Conservation (phyloP, 495 filamentous ascomycete genomes). For the Xanthoparmelia taractica region DNA sequence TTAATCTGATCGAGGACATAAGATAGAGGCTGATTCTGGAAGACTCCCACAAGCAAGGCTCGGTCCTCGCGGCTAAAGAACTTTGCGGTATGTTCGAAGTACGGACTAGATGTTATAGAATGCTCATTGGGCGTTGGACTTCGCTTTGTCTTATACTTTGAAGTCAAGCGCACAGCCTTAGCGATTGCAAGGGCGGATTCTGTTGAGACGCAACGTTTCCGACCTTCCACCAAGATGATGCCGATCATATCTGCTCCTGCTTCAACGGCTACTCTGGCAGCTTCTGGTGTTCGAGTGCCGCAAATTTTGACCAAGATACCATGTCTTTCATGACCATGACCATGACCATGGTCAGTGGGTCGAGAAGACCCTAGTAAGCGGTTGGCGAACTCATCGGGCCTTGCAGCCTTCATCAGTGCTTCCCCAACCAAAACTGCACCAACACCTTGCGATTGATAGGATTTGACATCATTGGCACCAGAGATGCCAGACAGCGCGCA, state of each 20-base stretch:
- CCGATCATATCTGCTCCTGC: slow-evolving; percentile 88
- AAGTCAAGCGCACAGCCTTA: slow-evolving; percentile 57
- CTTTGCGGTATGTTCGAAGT: slow-evolving; percentile 52
- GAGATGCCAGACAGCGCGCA: slow-evolving; percentile 93
- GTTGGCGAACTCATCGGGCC: slow-evolving; percentile 72
- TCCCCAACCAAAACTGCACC: slow-evolving; percentile 92
- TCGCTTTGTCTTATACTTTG: slow-evolving; percentile 36
- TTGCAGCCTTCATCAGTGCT: slow-evolving; percentile 80
- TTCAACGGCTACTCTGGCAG: slow-evolving; percentile 69
- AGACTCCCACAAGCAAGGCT: slow-evolving; percentile 85
- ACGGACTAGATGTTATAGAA: slow-evolving; percentile 42
- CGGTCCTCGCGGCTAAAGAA: slow-evolving; percentile 48
- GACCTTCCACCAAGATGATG: slow-evolving; percentile 79
- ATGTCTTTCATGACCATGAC: slow-evolving; percentile 20
- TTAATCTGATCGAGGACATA: slow-evolving; percentile 71
- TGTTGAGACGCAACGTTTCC: slow-evolving; percentile 67
- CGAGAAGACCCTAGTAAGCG: slow-evolving; percentile 60
- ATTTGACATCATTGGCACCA: slow-evolving; percentile 79
- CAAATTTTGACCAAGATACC: slow-evolving; percentile 80
- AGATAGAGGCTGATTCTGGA: slow-evolving; percentile 78
- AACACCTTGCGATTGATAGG: slow-evolving; percentile 81
- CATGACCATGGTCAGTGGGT: not conserved
- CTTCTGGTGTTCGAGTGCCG: slow-evolving; percentile 80
- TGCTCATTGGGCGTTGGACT: not conserved
- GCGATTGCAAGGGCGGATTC: slow-evolving; percentile 77